Conservation (phyloP, 2,329 filamentous ascomycete species). For the Penicillium sp. region DNA sequence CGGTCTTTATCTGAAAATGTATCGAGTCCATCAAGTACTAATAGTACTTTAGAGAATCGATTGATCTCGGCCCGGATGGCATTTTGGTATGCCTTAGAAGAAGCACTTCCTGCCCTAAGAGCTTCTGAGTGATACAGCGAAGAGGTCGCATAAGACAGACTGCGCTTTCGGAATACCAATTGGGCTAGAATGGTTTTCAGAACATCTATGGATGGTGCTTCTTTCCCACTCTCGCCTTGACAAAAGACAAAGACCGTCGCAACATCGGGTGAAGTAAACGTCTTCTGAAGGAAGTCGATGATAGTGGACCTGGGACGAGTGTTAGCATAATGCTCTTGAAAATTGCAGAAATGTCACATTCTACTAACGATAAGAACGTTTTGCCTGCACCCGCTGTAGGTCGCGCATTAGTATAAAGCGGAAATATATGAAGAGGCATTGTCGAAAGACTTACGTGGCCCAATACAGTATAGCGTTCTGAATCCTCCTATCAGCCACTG, state of each 20-base stretch:
- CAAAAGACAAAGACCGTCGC: slow-evolving; percentile 30
- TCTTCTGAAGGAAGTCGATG: slow-evolving; percentile 28
- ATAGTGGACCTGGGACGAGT: slow-evolving; percentile 17
- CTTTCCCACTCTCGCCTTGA: slow-evolving; percentile 26
- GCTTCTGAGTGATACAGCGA: slow-evolving; percentile 28
- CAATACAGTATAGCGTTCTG: slow-evolving; percentile 30
- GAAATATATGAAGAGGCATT: too few relatives aligned
- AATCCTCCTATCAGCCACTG: slow-evolving; percentile 28
- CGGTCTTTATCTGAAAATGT: slow-evolving; percentile 31
- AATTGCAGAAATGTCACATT: neutral
- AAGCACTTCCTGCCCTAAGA: slow-evolving; percentile 19
- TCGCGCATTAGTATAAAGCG: neutral
- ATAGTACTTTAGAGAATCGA: slow-evolving; percentile 29
- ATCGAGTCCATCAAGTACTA: slow-evolving; percentile 34
- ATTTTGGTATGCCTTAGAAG: slow-evolving; percentile 32
- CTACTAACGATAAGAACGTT: slow-evolving; percentile 32
- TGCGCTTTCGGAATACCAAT: slow-evolving; percentile 31
- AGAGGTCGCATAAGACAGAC: slow-evolving; percentile 23
- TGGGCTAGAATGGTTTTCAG: slow-evolving; percentile 31
- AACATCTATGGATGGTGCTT: slow-evolving; percentile 20
- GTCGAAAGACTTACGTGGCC: slow-evolving; percentile 27
- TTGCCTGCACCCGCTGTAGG: slow-evolving; percentile 32
- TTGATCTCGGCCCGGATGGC: slow-evolving; percentile 34
- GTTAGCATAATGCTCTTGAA: neutral
- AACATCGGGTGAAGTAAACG: slow-evolving; percentile 31